phyloP scores from a whole-genome alignment of 2,329 filamentous ascomycete species.

The Fusarium humuli region DNA sequence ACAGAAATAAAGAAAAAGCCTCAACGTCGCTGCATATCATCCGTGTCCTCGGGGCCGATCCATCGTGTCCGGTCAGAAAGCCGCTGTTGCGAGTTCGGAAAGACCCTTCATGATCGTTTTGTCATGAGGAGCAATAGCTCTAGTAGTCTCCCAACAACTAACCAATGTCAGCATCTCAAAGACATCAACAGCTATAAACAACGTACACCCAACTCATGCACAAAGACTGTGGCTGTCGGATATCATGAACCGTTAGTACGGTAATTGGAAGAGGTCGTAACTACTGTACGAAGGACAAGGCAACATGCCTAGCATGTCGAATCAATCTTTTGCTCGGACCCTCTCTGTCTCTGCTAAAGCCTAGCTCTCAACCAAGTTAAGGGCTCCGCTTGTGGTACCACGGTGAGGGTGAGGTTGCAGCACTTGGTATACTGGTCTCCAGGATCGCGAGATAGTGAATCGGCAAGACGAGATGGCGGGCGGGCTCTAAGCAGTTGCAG shows the following conservation, averaged over 20 bases:
- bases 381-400: conserved; percentile 30
- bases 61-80: conserved; percentile 3
- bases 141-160: not conserved
- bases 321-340: conserved; percentile 34
- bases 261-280: conserved; percentile 3
- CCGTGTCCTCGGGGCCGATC: conserved; percentile 16
- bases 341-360: conserved; percentile 13
- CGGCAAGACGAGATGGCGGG: conserved; percentile 24
- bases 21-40: conserved; percentile 37
- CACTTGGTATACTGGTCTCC: conserved; percentile 27
- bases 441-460: conserved; percentile 42
- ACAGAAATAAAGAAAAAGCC: conserved; percentile 12
- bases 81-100: conserved; percentile 29
- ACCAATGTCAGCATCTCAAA: conserved; percentile 12
- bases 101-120: conserved; percentile 6
- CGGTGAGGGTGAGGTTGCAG: conserved; percentile 31
- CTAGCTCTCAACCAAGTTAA: conserved; percentile 9
- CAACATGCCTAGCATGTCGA: conserved; percentile 6
- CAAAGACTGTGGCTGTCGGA: not conserved
- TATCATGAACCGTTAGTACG: conserved; percentile 9
- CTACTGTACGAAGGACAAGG: conserved; percentile 11
- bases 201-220: not conserved
- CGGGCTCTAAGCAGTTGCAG: conserved; percentile 15
- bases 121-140: conserved; percentile 2
- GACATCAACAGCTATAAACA: not conserved